phyloP scores from a whole-genome alignment of 106 monocot genomes.

The Triglochin maritima region DNA sequence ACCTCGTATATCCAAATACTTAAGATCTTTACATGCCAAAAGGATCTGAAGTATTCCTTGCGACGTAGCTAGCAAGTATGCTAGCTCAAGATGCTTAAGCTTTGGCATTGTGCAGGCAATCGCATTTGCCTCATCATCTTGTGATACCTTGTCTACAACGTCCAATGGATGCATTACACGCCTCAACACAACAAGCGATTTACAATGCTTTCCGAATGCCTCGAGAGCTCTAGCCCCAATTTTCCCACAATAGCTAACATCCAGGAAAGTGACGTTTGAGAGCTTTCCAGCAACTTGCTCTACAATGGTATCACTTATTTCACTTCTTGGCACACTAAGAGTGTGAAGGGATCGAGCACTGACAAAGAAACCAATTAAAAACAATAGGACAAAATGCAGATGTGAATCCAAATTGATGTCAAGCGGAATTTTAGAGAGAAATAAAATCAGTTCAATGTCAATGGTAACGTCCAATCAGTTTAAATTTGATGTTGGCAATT shows the following conservation, averaged over 20 bases:
- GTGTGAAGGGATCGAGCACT: slow-evolving; percentile 63
- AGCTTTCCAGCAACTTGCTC: slow-evolving; percentile 56
- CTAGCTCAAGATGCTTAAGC: slow-evolving; percentile 66
- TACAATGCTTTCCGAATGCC: slow-evolving; percentile 70
- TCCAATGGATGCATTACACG: slow-evolving; percentile 69
- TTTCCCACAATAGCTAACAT: slow-evolving; percentile 79
- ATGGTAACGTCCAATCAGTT: no score
- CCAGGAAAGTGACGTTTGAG: slow-evolving; percentile 62
- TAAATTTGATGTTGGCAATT: no score
- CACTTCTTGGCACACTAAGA: slow-evolving; percentile 72
- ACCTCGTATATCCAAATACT: slow-evolving; percentile 65
- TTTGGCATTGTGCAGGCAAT: slow-evolving; percentile 73
- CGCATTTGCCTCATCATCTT: slow-evolving; percentile 85
- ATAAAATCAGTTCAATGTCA: no score
- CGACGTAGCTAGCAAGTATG: slow-evolving; percentile 48
- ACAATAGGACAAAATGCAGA: neutral
- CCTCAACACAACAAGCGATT: slow-evolving; percentile 34
- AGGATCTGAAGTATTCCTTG: slow-evolving; percentile 54
- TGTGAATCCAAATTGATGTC: neutral
- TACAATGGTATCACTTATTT: slow-evolving; percentile 62
- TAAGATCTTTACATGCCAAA: slow-evolving; percentile 48
- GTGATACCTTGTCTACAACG: slow-evolving; percentile 47
- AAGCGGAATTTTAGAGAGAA: neutral
- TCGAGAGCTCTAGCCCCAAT: slow-evolving; percentile 59
- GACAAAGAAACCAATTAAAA: slow-evolving; percentile 15